A percentile compares a stretch with the other conserved stretches of the same genome.
phyloP scores from a whole-genome alignment of 495 filamentous ascomycete species.

The Neurospora africana region DNA sequence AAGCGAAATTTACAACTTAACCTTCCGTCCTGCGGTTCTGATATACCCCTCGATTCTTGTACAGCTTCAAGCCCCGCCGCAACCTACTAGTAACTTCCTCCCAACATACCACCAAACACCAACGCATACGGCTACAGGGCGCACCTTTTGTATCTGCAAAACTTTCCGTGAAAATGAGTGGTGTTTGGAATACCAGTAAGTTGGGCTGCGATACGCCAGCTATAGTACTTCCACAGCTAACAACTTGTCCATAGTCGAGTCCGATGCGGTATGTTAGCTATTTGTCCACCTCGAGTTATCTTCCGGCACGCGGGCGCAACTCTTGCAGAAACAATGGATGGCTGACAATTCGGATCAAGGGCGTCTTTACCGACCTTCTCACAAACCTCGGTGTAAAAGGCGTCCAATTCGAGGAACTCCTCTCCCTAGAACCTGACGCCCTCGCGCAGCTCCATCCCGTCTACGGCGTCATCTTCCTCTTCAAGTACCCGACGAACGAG shows the following conservation, averaged over 20 bases:
- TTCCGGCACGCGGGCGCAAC: background rate
- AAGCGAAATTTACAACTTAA: background rate
- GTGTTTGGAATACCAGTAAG: slow-evolving; percentile 49
- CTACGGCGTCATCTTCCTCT: slow-evolving; percentile 98
- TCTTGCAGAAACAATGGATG: background rate
- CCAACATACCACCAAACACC: background rate
- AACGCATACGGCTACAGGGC: background rate
- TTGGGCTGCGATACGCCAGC: background rate
- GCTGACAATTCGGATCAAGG: slow-evolving; percentile 40
- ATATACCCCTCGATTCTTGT: background rate
- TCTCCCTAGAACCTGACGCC: slow-evolving; percentile 72
- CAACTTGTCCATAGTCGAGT: slow-evolving; percentile 62
- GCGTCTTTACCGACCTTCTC: slow-evolving; percentile 93
- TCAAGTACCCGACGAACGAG: slow-evolving; percentile 84
- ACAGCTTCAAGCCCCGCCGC: background rate
- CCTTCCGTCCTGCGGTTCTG: background rate
- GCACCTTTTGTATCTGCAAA: background rate
- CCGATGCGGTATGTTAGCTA: slow-evolving; percentile 64
- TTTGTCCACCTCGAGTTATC: background rate
- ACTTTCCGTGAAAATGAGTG: slow-evolving; percentile 36
- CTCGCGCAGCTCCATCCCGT: slow-evolving; percentile 72
- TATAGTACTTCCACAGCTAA: slow-evolving; percentile 10
- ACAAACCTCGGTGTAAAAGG: slow-evolving; percentile 85
- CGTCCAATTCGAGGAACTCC: slow-evolving; percentile 95
- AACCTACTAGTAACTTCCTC: background rate